A percentile compares a stretch with the other conserved stretches of the same genome.
phyloP scores from a whole-genome alignment of 129 eudicot genomes.

The Sambucus nigra region DNA sequence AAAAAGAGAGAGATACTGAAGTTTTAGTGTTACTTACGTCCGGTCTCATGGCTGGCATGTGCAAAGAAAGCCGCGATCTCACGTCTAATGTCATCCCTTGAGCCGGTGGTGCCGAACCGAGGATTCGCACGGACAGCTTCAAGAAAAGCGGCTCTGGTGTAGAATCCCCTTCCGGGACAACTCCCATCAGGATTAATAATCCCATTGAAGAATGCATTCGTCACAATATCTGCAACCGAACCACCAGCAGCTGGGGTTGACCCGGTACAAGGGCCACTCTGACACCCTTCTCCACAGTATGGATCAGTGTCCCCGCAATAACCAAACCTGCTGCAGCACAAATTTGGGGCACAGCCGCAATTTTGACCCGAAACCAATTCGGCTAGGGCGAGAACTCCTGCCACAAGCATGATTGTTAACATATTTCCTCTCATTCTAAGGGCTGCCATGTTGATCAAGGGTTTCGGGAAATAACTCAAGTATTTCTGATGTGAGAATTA shows the following conservation, averaged over 20 bases:
- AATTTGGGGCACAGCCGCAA: neutral
- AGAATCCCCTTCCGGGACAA: neutral
- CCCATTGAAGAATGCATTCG: neutral
- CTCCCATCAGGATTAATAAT: neutral
- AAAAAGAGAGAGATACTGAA: neutral
- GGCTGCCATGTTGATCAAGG: neutral
- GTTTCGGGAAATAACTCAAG: too few relatives aligned
- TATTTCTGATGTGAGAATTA: too few relatives aligned
- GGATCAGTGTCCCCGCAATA: neutral
- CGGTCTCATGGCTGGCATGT: neutral
- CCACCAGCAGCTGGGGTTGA: neutral
- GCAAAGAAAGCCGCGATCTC: conserved; percentile 3
- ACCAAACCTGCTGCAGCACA: neutral
- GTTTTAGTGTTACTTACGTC: neutral
- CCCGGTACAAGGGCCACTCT: neutral
- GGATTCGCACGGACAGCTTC: neutral
- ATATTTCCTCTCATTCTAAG: neutral
- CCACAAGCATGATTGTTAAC: neutral
- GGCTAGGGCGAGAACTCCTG: neutral
- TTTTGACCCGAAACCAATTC: neutral
- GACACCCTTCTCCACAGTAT: neutral
- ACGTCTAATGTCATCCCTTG: neutral
- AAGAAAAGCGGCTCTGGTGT: neutral
- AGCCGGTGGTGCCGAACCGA: neutral
- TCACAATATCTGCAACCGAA: neutral